Base-by-base conservation (phyloP, 148 eudicot species). In the Bassia scoparia region DNA sequence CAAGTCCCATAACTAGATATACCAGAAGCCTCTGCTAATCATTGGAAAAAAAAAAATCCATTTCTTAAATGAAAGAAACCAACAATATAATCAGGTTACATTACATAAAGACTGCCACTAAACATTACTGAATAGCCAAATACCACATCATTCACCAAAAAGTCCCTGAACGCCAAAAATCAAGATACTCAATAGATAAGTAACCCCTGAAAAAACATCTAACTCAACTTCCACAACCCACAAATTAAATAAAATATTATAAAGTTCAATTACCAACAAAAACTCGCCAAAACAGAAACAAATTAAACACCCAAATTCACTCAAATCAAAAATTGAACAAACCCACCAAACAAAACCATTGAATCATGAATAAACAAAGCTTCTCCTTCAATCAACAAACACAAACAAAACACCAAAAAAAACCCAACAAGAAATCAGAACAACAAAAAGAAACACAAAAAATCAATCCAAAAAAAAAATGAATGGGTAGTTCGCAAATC, bases 1-100 rank as follows among this genome's bases (percentile, higher is more conserved):
- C 92, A 75, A 78, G 92, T 90, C 44, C 89, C 87, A 69, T 84
- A 86, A 82, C 81, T 87, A 30, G 88, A 79, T 31, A 74, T 74
- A 15, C 75, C 84, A 66, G 76, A 13, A 61, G 67, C 73, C 73
- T 85, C 99, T 92, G 84, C 77, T 74, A 61, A 37, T 37, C 59
- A 60, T 26, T 43, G 46, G 4, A 29, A 31, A 56, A 34, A 52
- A 5, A 54, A 34, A 52, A 5, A 54, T 48, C 7, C 63, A 44
- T 27, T 18, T 44, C 58, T 43, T 43, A 78, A 54, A 58, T 52
- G 30, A n/a, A 49, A 68, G 7, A 43, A 56, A 5, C 33, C 37
- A 67, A 67, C 62, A 55, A 34, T 23, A 55, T 5, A 0, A 9
- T 3, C 35, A 56, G 2, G 64, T n/a, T 41, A 60, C 16, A 72